Conservation (phyloP, 2,329 filamentous ascomycete species). For the Tolypocladium album region DNA sequence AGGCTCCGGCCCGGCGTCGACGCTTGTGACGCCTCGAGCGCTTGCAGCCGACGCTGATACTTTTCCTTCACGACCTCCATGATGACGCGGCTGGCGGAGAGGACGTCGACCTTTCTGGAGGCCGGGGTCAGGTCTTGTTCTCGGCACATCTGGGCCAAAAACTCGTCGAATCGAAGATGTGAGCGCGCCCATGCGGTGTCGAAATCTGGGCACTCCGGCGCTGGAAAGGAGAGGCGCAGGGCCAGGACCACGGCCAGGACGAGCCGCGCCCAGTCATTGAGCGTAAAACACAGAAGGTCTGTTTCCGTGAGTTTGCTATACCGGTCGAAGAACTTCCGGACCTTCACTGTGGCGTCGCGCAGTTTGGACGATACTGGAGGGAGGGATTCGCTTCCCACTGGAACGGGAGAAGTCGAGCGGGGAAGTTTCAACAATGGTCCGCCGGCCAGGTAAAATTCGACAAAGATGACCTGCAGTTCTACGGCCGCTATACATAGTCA, state of each 20-base stretch:
- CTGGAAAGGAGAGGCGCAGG: slow-evolving; percentile 35
- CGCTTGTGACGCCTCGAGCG: slow-evolving; percentile 13
- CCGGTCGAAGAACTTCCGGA: slow-evolving; percentile 22
- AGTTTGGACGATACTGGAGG: slow-evolving; percentile 11
- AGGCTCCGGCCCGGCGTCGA: slow-evolving; percentile 9
- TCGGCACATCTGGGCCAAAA: slow-evolving; percentile 24
- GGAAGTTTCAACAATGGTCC: slow-evolving; percentile 21
- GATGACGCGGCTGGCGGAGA: slow-evolving; percentile 34
- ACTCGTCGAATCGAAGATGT: slow-evolving; percentile 26
- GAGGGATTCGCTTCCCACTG: slow-evolving; percentile 2
- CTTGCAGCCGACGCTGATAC: slow-evolving; percentile 29
- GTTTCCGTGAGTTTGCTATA: slow-evolving; percentile 17
- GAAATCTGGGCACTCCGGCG: slow-evolving; percentile 24
- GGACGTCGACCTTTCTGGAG: slow-evolving; percentile 25
- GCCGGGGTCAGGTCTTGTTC: slow-evolving; percentile 11
- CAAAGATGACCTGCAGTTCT: slow-evolving; percentile 21
- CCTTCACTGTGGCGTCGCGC: slow-evolving; percentile 10
- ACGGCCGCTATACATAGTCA: slow-evolving; percentile 13
- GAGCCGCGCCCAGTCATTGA: slow-evolving; percentile 31
- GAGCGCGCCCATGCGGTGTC: slow-evolving; percentile 26
- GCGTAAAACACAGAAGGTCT: slow-evolving; percentile 25
- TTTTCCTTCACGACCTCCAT: slow-evolving; percentile 34
- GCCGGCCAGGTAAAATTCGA: slow-evolving; percentile 27
- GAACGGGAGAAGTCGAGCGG: slow-evolving; percentile 1
- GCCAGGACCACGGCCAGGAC: slow-evolving; percentile 29